Evolutionary conservation across 805 yeast species (phyloP).

Genomic region (Myxozyma udenii): DNA sequence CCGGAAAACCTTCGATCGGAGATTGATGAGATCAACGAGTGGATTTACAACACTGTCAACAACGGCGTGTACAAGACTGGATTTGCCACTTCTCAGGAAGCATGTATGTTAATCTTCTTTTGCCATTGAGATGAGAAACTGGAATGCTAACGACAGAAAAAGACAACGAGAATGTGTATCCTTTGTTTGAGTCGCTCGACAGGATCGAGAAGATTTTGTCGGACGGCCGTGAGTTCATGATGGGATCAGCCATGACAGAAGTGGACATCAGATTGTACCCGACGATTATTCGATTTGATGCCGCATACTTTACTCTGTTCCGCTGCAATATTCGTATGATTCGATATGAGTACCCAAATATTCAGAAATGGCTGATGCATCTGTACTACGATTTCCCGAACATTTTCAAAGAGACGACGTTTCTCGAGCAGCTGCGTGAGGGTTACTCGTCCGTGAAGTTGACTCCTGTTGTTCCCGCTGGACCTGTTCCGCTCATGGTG

Average conservation of each 20-base stretch:
- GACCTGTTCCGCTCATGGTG: conserved; percentile 75
- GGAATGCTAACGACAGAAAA: conserved; percentile 38
- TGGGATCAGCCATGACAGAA: conserved; percentile 73
- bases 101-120: conserved; percentile 43
- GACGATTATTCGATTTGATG: conserved; percentile 86
- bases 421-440: conserved; percentile 82
- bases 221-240: conserved; percentile 45
- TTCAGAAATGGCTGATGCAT: conserved; percentile 76
- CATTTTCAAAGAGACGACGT: conserved; percentile 72
- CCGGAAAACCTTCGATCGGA: conserved; percentile 54
- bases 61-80: conserved; percentile 93
- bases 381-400: conserved; percentile 75
- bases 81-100: conserved; percentile 79
- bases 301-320: conserved; percentile 91
- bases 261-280: conserved; percentile 85
- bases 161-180: conserved; percentile 56
- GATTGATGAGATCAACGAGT: conserved; percentile 73
- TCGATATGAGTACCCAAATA: conserved; percentile 69
- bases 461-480: conserved; percentile 73
- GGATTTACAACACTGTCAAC: conserved; percentile 82
- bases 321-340: conserved; percentile 83
- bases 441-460: conserved; percentile 68
- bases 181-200: conserved; percentile 65
- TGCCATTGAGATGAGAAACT: too few species aligned
- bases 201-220: conserved; percentile 60